Conservation (phyloP, 805 yeast species). For the Cyberlindnera xishuangbannaensis region DNA sequence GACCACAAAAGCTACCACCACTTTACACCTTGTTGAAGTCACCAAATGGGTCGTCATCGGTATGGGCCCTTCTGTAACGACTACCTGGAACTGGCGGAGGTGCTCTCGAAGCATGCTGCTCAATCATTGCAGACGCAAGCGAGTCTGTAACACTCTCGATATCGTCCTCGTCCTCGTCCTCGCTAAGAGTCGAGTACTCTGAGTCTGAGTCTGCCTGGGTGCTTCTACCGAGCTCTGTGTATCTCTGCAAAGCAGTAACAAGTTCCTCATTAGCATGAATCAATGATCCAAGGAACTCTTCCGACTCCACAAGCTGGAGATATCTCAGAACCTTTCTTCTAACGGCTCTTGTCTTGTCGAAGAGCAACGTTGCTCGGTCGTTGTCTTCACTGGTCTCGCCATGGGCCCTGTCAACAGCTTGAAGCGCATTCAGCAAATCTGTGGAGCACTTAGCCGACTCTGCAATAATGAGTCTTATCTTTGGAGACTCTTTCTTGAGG, state of each 20-base stretch:
- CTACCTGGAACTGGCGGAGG: conserved; percentile 16
- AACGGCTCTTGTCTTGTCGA: conserved; percentile 67
- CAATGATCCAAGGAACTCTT: conserved; percentile 82
- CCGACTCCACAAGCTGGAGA: conserved; percentile 77
- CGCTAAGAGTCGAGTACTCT: conserved; percentile 26
- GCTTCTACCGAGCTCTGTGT: conserved; percentile 51
- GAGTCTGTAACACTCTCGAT: conserved; percentile 22
- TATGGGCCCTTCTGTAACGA: conserved; percentile 8
- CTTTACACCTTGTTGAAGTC: conserved; percentile 37
- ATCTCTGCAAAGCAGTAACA: conserved; percentile 63
- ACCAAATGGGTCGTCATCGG: conserved; percentile 45
- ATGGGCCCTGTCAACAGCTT: conserved; percentile 33
- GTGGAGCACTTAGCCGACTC: conserved; percentile 73
- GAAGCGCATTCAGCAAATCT: conserved; percentile 55
- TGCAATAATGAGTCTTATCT: conserved; percentile 60
- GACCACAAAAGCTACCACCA: too few species aligned
- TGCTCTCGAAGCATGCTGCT: conserved; percentile 20
- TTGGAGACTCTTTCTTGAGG: conserved; percentile 65
- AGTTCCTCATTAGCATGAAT: conserved; percentile 88
- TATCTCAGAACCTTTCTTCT: conserved; percentile 77
- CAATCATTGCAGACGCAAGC: conserved; percentile 24
- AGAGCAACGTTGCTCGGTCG: conserved; percentile 51
- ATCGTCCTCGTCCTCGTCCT: conserved; percentile 34
- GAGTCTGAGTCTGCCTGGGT: conserved; percentile 38
- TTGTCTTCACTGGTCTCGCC: conserved; percentile 61